Conservation (phyloP, 2,329 filamentous ascomycete species). For the Emergomyces orientalis region DNA sequence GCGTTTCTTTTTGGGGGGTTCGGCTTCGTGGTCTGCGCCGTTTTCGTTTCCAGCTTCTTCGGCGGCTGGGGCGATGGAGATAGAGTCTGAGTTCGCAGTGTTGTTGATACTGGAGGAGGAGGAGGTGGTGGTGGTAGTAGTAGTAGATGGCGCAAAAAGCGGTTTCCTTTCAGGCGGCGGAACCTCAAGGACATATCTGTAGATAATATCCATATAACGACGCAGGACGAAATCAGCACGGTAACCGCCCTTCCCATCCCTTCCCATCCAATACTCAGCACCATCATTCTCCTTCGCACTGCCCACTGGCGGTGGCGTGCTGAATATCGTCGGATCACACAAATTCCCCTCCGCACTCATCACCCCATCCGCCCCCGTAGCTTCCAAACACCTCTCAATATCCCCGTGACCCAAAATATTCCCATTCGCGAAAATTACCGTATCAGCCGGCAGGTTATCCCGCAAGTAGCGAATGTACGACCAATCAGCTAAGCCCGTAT, state of each 20-base stretch:
- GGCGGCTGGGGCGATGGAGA: neutral
- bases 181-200: conserved; percentile 62
- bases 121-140: conserved; percentile 19
- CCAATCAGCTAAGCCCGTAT: conserved; percentile 93
- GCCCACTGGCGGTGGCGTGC: conserved; percentile 53
- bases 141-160: conserved; percentile 55
- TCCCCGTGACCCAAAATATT: conserved; percentile 79
- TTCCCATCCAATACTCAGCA: conserved; percentile 66
- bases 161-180: conserved; percentile 57
- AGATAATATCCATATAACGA: conserved; percentile 83
- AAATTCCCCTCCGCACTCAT: conserved; percentile 97
- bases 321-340: conserved; percentile 83
- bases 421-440: conserved; percentile 93
- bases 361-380: conserved; percentile 79
- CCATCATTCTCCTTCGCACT: conserved; percentile 44
- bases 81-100: conserved; percentile 19
- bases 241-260: conserved; percentile 71
- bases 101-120: conserved; percentile 16
- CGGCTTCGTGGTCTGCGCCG: conserved; percentile 32
- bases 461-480: conserved; percentile 69
- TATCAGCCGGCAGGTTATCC: conserved; percentile 72
- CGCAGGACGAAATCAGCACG: conserved; percentile 79
- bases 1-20: conserved; percentile 40
- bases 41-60: conserved; percentile 17
- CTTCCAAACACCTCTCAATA: conserved; percentile 65